phyloP scores from a whole-genome alignment of 2,329 filamentous ascomycete genomes.

The Exserohilum turcica region DNA sequence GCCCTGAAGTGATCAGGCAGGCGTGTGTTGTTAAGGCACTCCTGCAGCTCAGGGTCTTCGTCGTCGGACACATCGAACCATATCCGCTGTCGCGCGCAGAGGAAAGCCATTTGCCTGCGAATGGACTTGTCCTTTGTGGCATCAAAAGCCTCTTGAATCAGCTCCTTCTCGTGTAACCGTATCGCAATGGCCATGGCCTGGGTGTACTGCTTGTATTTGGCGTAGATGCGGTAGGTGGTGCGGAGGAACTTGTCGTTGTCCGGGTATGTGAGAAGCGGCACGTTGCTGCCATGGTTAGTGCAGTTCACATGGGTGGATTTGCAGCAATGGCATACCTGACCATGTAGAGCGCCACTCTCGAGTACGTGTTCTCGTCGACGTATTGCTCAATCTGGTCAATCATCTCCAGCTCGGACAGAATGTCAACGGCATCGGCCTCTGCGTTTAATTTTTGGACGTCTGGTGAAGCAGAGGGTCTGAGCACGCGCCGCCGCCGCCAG shows the following conservation, averaged over 20 bases:
- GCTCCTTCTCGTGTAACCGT: constrained; percentile 80
- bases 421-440: constrained; percentile 95
- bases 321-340: constrained; percentile 63
- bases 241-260: constrained; percentile 95
- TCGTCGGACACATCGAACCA: constrained; percentile 73
- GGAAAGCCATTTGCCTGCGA: constrained; percentile 91
- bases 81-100: constrained; percentile 90
- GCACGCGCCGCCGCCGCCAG: constrained; percentile 12
- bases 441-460: constrained; percentile 90
- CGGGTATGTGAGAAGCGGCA: constrained; percentile 94
- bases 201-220: constrained; percentile 87
- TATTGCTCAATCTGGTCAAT: constrained; percentile 89
- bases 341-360: constrained; percentile 95
- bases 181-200: constrained; percentile 96
- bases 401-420: constrained; percentile 96
- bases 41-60: constrained; percentile 74
- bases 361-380: constrained; percentile 91
- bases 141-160: constrained; percentile 82
- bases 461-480: constrained; percentile 30
- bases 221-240: constrained; percentile 92
- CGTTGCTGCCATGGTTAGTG: constrained; percentile 67
- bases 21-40: constrained; percentile 86
- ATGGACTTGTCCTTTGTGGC: constrained; percentile 79
- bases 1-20: constrained; percentile 92
- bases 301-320: not conserved